Evolutionary conservation across 1,139 yeast species (phyloP).

Genomic region (Tardiomyces blankii): DNA sequence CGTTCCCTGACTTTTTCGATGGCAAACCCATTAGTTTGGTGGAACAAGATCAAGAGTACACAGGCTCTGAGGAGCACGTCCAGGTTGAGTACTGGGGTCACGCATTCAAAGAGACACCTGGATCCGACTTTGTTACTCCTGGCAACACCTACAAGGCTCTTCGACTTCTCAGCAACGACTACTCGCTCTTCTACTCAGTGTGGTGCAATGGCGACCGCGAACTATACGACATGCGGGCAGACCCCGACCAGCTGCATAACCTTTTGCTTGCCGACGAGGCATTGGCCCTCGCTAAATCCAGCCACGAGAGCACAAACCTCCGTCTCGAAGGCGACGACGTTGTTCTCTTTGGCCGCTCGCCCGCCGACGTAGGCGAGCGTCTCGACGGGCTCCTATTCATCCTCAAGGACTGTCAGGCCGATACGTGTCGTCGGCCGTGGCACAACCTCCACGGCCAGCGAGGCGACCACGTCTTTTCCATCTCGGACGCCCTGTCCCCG

Average conservation of each 20-base stretch:
- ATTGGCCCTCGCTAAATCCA: not conserved
- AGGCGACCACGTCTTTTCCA: not conserved
- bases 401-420: conserved; percentile 4
- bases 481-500: not conserved
- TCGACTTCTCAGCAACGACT: conserved; percentile 1
- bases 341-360: conserved; percentile 1
- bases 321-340: not conserved
- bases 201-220: conserved; percentile 5
- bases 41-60: not conserved
- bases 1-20: conserved; percentile 2
- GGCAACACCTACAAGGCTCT: conserved; percentile 5
- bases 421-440: conserved; percentile 4
- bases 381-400: conserved; percentile 4
- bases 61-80: conserved; percentile 3
- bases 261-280: not conserved
- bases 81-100: conserved; percentile 5
- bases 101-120: conserved; percentile 2
- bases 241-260: conserved; percentile 4
- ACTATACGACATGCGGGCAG: conserved; percentile 4
- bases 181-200: conserved; percentile 4
- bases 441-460: conserved; percentile 1
- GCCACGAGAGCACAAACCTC: not conserved
- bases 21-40: conserved; percentile 1
- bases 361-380: conserved; percentile 1
- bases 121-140: not conserved